phyloP scores from a whole-genome alignment of 805 yeast genomes.

The Candida ascalaphidarum region DNA sequence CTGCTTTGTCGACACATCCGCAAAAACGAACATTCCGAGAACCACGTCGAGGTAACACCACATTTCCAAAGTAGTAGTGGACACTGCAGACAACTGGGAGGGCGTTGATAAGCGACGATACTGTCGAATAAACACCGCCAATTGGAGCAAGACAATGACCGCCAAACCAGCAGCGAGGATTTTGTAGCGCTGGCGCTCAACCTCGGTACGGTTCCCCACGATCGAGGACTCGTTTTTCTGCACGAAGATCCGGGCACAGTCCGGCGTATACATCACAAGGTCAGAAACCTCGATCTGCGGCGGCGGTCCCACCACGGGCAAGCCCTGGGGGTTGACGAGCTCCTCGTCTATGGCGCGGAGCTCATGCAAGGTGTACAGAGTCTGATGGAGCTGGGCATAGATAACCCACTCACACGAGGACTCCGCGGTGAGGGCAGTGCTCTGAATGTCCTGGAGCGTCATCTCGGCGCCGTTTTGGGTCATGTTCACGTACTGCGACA shows the following conservation, averaged over 20 bases:
- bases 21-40: constrained; percentile 51
- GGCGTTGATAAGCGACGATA: constrained; percentile 71
- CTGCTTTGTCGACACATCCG: constrained; percentile 46
- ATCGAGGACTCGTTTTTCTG: constrained; percentile 9
- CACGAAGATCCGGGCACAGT: constrained; percentile 60
- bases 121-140: constrained; percentile 54
- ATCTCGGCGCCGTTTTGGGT: constrained; percentile 33
- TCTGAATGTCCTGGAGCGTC: constrained; percentile 27
- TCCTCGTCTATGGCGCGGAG: constrained; percentile 64
- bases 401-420: constrained; percentile 62
- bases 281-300: constrained; percentile 49
- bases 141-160: constrained; percentile 39
- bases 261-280: constrained; percentile 76
- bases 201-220: constrained; percentile 54
- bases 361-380: constrained; percentile 44
- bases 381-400: constrained; percentile 62
- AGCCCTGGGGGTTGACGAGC: constrained; percentile 63
- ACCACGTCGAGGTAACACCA: constrained; percentile 69
- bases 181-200: constrained; percentile 26
- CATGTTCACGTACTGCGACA: constrained; percentile 35
- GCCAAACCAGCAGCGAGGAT: constrained; percentile 36
- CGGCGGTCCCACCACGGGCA: constrained; percentile 48
- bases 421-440: constrained; percentile 19
- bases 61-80: constrained; percentile 45
- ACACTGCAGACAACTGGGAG: constrained; percentile 65